Base-by-base conservation (phyloP, 2,329 filamentous ascomycete species). In the Pestalotiopsis sp. region DNA sequence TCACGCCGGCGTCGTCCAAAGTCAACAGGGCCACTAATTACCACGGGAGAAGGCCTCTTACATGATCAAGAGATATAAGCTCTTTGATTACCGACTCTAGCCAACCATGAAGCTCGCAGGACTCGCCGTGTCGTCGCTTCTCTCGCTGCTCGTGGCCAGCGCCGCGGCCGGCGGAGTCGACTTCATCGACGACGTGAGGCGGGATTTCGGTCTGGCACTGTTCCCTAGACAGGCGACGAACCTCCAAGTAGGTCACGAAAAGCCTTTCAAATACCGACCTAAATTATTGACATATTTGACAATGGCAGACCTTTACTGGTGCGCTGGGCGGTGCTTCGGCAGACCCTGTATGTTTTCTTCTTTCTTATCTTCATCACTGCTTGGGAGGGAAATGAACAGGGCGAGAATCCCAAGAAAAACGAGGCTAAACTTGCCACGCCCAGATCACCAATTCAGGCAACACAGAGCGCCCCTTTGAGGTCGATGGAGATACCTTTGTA, bases 401-500 rank as follows among this genome's bases (percentile, higher is more conserved):
- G 45, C 45, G 45, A 3, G 14, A n/a, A 9, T 23, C 17, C n/a
- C 1, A 52, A n/a, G 20, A 23, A 52, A 20, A n/a, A 12, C 13
- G 31, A 20, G 61, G n/a, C 69, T 69, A 56, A n/a, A 17, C 5
- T 11, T 31, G 27, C 3, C 23, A 25, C 31, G 13, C 3, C 39
- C 67, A 82, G 79, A 83, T 85, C 68, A 78, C 78, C 12, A 78
- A 82, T 66, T 83, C 81, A 1, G 75, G 73, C n/a, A 76, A 85
- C 71, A 69, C 77, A 4, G 71, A 79, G 20, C 75, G 81, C 56
- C 84, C 82, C 2, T 86, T 83, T 69, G 77, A 78, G 65, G 82
- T 85, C 3, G 76, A 80, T 52, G 83, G 81, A 17, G 78, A 83
- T 68, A 84, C 82, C 1, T 86, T 86, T 72, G 82, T 84, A 72